Base-by-base conservation (phyloP, 257 asterid genomes). In the Forsythia suspensa region DNA sequence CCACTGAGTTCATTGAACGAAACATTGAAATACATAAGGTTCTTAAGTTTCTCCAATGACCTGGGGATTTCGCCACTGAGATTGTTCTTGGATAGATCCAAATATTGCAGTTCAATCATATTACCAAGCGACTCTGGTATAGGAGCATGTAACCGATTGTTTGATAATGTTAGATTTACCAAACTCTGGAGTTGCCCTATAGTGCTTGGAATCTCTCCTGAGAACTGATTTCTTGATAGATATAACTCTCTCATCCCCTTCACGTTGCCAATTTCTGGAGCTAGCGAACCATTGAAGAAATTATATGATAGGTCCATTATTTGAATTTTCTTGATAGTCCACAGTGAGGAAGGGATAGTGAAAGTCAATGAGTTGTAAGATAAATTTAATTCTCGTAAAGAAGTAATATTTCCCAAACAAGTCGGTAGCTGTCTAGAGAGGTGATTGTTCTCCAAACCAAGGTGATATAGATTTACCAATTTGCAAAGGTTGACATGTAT, bases 161-260 rank as follows among this genome's bases (percentile, higher is more conserved):
- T 55, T 34, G 85, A 82, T 69, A 82, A 57, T 7, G 74, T 67
- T 29, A 77, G 77, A 38, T 1, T 43, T 11, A 41, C 73, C 57
- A 82, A 69, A 16, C 1, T 10, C 37, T 52, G 77, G 5, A 82
- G 82, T 52, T 74, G 72, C 6, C 76, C 76, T 12, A 82, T n/a
- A 3, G 73, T 5, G 6, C 76, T 70, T 34, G 85, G 82, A 15
- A 82, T 73, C 6, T 41, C 63, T 68, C 82, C 73, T 2, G 75
- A 55, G 46, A 82, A 82, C 12, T 57, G 65, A 69, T 82, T 82
- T 0, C 38, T 41, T 3, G 70, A 39, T 51, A 81, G 63, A 73
- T 72, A 0, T 38, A 81, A 67, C 18, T 42, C 57, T 70, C 0
- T 15, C n/a, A 82, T 11, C 18, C 63, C 6, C 36, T 37, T 70